phyloP scores from a whole-genome alignment of 495 filamentous ascomycete genomes.

The Penicillium antarcticum region DNA sequence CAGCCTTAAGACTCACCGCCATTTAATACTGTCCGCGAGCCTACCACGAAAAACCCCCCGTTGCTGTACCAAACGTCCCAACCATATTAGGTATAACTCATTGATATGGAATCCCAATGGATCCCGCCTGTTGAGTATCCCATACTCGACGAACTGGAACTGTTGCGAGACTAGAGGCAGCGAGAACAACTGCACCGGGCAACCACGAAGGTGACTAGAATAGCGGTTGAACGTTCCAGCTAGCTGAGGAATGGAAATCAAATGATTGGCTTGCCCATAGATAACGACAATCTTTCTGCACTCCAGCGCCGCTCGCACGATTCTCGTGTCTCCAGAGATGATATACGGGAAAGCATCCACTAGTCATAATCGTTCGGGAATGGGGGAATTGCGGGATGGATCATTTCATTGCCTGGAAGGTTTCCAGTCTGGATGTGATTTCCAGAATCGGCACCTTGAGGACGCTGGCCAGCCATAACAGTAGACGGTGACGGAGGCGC shows the following conservation, averaged over 20 bases:
- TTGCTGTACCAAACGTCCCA: not conserved
- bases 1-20: not conserved
- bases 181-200: too few relatives aligned
- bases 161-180: too few relatives aligned
- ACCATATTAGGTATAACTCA: not conserved
- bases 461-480: not conserved
- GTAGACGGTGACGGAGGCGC: not conserved
- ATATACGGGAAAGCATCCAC: too few relatives aligned
- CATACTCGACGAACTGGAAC: not conserved
- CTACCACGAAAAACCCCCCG: not conserved
- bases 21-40: not conserved
- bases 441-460: constrained; percentile 1
- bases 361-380: not conserved
- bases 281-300: too few relatives aligned
- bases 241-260: too few relatives aligned
- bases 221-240: too few relatives aligned
- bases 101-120: not conserved
- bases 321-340: too few relatives aligned
- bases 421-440: not conserved
- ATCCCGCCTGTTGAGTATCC: not conserved
- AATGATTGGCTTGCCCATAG: too few relatives aligned
- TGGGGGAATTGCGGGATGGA: not conserved
- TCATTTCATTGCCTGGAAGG: not conserved
- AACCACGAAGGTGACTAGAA: too few relatives aligned
- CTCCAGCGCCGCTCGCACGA: too few relatives aligned